phyloP scores from a whole-genome alignment of 306 rosid species.

The Quercus engelmannii region DNA sequence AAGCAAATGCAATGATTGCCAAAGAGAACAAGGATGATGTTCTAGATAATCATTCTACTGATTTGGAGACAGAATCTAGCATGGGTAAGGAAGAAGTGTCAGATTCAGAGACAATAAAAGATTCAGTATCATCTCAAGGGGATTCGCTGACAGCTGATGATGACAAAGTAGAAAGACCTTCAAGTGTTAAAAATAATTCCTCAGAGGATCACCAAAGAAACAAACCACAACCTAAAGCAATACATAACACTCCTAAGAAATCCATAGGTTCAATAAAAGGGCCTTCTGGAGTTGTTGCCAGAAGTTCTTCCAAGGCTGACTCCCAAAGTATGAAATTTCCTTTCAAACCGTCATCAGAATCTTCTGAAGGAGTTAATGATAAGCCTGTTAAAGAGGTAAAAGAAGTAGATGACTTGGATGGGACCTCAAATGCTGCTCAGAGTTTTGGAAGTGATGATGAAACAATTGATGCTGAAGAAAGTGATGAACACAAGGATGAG shows the following conservation, averaged over 20 bases:
- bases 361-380: constrained; percentile 60
- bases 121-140: constrained; percentile 73
- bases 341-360: constrained; percentile 43
- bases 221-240: constrained; percentile 39
- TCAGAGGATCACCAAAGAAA: constrained; percentile 34
- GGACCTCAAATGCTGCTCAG: constrained; percentile 43
- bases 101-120: constrained; percentile 64
- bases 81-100: constrained; percentile 65
- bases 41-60: constrained; percentile 48
- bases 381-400: constrained; percentile 41
- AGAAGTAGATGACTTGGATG: constrained; percentile 48
- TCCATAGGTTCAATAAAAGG: constrained; percentile 34
- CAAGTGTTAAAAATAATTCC: constrained; percentile 37
- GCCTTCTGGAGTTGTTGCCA: constrained; percentile 32
- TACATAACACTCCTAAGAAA: constrained; percentile 37
- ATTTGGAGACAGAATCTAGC: constrained; percentile 55
- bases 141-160: constrained; percentile 54
- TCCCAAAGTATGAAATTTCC: constrained; percentile 40
- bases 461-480: constrained; percentile 37
- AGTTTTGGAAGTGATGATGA: constrained; percentile 43
- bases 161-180: constrained; percentile 54
- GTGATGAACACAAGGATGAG: constrained; percentile 39
- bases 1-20: constrained; percentile 41
- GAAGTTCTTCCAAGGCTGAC: constrained; percentile 30
- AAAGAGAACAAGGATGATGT: constrained; percentile 46